Base-by-base conservation (phyloP, 2,329 filamentous ascomycete genomes). In the Delphinella strobiligena region DNA sequence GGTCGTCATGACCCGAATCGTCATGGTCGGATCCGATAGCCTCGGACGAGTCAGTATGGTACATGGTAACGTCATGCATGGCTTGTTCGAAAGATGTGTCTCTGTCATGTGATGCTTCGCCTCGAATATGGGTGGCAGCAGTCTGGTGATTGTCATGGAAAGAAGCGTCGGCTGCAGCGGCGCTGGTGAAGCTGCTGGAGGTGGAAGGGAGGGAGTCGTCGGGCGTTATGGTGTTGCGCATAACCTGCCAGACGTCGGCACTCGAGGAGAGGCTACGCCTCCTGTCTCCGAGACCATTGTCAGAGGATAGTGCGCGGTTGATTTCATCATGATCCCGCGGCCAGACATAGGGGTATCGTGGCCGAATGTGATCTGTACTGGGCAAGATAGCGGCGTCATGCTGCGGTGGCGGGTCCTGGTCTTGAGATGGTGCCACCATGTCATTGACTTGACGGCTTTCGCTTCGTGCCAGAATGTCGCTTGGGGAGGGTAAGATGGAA, bases 161-260 rank as follows among this genome's bases (percentile, higher is more conserved):
- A 0, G 72, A 72, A 10, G 66, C 66, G 18, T 27, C 14, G 30
- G 69, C 67, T 3, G 71, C 65, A n/a, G 66, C 65, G 1, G 70
- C 69, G 8, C 83, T 88, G 0, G 79, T 74, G 56, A 94, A 94
- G 0, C 87, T 94, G 1, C 86, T 88, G 19, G 82, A 77, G 2
- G 77, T 74, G 50, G 82, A 93, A 1, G 87, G 85, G 2, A 84
- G 72, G 45, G 84, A 80, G 12, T 81, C 78, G 56, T 94, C 87
- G 1, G 85, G 84, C 0, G 82, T 80, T 45, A 95, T 72, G 0
- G 84, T 93, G 5, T 74, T 80, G 42, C 87, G 67, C 38, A 95
- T 75, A 3, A 79, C 85, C 44, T 89, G 81, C 88, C 88, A 95
- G 36, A 71, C 68, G 45, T 75, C 71, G 33, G 61, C 63, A 1